Evolutionary conservation across 768 basidiomycete species (phyloP).

Genomic region (Psilocybe sp.): DNA sequence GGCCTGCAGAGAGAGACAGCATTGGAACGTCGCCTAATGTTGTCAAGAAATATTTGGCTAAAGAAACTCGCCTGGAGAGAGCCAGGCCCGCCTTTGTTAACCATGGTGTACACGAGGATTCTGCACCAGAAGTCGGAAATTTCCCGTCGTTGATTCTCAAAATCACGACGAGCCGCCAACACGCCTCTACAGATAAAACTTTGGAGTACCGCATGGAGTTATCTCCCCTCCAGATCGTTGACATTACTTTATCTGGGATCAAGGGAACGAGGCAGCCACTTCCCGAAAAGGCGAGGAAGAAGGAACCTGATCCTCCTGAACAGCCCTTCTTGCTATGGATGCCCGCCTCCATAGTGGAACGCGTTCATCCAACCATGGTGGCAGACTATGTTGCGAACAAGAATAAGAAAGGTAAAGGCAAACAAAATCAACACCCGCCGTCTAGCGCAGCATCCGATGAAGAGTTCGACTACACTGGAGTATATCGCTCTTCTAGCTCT

Average conservation of each 20-base stretch:
- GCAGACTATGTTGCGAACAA: constrained; percentile 34
- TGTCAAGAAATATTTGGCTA: constrained; percentile 18
- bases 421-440: constrained; percentile 6
- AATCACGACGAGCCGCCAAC: constrained; percentile 48
- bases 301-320: constrained; percentile 37
- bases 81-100: constrained; percentile 26
- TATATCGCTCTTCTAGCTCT: neutral
- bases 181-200: constrained; percentile 53
- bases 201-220: constrained; percentile 65
- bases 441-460: neutral
- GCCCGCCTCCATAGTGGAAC: constrained; percentile 54
- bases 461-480: neutral
- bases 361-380: constrained; percentile 42
- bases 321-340: constrained; percentile 57
- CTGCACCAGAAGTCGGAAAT: constrained; percentile 29
- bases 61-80: constrained; percentile 7
- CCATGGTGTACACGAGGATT: constrained; percentile 14
- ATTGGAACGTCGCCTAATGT: constrained; percentile 19
- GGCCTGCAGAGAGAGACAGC: constrained; percentile 6
- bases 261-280: constrained; percentile 27
- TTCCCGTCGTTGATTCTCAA: constrained; percentile 30
- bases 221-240: constrained; percentile 49
- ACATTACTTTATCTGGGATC: constrained; percentile 47
- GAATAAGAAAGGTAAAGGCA: constrained; percentile 17
- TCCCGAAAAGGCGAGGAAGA: constrained; percentile 12